phyloP scores from a whole-genome alignment of 768 basidiomycete species.

The Paxillus ammoniavirescens region DNA sequence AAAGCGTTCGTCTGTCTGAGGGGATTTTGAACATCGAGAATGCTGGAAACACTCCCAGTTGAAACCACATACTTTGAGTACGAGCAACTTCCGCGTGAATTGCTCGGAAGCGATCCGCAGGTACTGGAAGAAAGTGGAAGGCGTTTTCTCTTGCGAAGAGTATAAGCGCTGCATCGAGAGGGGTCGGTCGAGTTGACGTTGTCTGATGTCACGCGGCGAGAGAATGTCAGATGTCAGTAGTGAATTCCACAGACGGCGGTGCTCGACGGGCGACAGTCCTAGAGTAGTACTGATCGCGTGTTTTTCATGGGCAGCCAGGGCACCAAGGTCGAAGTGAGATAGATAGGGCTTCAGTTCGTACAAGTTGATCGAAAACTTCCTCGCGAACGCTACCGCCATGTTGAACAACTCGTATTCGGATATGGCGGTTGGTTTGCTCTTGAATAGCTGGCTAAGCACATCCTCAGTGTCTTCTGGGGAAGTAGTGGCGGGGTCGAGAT shows the following conservation, averaged over 20 bases:
- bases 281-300: slow-evolving; percentile 47
- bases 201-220: slow-evolving; percentile 46
- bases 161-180: slow-evolving; percentile 61
- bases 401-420: slow-evolving; percentile 64
- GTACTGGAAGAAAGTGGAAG: slow-evolving; percentile 61
- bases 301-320: slow-evolving; percentile 53
- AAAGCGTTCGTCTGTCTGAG: slow-evolving; percentile 60
- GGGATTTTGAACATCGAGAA: not conserved
- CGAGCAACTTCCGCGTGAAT: slow-evolving; percentile 55
- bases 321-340: slow-evolving; percentile 54
- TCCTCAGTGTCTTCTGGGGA: slow-evolving; percentile 38
- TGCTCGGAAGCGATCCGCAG: slow-evolving; percentile 53
- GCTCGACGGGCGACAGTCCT: slow-evolving; percentile 36
- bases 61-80: slow-evolving; percentile 47
- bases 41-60: not conserved
- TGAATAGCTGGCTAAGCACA: slow-evolving; percentile 45
- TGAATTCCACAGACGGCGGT: slow-evolving; percentile 62
- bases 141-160: slow-evolving; percentile 50
- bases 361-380: slow-evolving; percentile 42
- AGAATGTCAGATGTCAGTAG: slow-evolving; percentile 61
- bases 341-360: slow-evolving; percentile 40
- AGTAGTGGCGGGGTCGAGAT: slow-evolving; percentile 22
- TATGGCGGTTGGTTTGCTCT: slow-evolving; percentile 49
- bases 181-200: slow-evolving; percentile 49
- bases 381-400: slow-evolving; percentile 45